Base-by-base conservation (phyloP, 495 filamentous ascomycete species). In the Rusavskia elegans region DNA sequence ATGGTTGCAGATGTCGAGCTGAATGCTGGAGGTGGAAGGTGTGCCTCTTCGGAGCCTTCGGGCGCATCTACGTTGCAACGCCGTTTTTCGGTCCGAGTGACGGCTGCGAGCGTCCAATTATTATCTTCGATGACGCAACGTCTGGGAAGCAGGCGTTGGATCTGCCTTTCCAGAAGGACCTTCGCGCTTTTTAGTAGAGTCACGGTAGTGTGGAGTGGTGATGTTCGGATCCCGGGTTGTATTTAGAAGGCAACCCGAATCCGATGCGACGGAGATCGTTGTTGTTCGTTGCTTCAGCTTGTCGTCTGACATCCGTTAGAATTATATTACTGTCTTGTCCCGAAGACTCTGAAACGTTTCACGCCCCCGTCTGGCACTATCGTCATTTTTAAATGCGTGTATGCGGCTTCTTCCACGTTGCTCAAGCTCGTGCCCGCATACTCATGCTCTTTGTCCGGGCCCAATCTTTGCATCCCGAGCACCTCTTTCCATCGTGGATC, bases 341-440 rank as follows among this genome's bases (percentile, higher is more conserved):
- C 87, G 64, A 86, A 82, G 13, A 93, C 81, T 49, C 88, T 77
- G 53, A 95, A 75, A 45, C 89, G 71, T 76, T 94, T 94, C 29
- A 94, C 84, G 1, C 89, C 89, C 39, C 89, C 89, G 64, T 96
- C 89, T 6, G 89, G 89, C 55, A 95, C 82, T 50, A 96, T 92
- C 21, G 83, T 84, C 66, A 96, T 69, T 73, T 92, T 95, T 25
- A 87, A 79, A 70, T 90, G 86, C 9, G 82, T 83, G 59, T 86
- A 87, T 1, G 70, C 61, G 63, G 67, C 74, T 36, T 76, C 76
- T 53, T 63, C 58, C 36, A 64, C 63, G 46, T 69, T 66, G 56
- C 55, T 64, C 65, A 64, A 58, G 57, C 64, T 66, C 50, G 65
- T 61, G 25, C 64, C 73, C 41, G 71, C 68, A 63, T 83, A 88